Conservation (phyloP, 2,329 filamentous ascomycete genomes). For the Helicocarpus griseus region DNA sequence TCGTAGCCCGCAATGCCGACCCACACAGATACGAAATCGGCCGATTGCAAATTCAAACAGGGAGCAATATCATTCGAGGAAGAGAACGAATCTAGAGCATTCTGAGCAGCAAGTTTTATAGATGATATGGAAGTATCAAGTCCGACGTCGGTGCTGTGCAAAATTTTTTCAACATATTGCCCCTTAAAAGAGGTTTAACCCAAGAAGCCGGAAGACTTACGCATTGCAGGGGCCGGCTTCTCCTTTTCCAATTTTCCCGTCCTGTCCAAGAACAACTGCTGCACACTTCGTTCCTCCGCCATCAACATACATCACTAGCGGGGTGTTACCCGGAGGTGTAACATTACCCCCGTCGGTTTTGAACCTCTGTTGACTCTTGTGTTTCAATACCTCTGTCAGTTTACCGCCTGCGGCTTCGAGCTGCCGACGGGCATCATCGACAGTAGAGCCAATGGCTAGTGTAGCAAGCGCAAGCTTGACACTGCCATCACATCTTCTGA, state of each 20-base stretch:
- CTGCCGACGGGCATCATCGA: slow-evolving; percentile 17
- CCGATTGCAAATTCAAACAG: not conserved
- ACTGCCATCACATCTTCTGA: slow-evolving; percentile 20
- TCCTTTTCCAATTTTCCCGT: slow-evolving; percentile 20
- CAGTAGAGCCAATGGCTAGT: slow-evolving; percentile 16
- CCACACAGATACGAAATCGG: slow-evolving; percentile 27
- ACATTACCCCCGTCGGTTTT: too few species aligned
- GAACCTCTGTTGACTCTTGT: not conserved
- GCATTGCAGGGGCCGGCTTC: slow-evolving; percentile 32
- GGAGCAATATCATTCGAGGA: not conserved
- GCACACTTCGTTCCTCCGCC: slow-evolving; percentile 36
- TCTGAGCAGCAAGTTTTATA: slow-evolving; percentile 19
- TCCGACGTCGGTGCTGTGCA: slow-evolving; percentile 17
- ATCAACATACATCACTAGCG: slow-evolving; percentile 30
- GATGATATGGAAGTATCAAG: slow-evolving; percentile 16
- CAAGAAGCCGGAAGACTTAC: too few species aligned
- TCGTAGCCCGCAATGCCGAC: slow-evolving; percentile 34
- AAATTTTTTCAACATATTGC: too few species aligned
- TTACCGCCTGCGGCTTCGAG: slow-evolving; percentile 18
- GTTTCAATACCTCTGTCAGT: slow-evolving; percentile 16
- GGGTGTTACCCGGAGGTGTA: slow-evolving; percentile 5
- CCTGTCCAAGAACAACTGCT: slow-evolving; percentile 23
- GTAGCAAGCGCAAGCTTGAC: slow-evolving; percentile 28
- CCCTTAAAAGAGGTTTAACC: too few species aligned
- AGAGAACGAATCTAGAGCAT: slow-evolving; percentile 14